These are phyloP conservation scores for Brassica rapa DNA, from an alignment of 345 rosid species.

Conservation along the genomic window DNA sequence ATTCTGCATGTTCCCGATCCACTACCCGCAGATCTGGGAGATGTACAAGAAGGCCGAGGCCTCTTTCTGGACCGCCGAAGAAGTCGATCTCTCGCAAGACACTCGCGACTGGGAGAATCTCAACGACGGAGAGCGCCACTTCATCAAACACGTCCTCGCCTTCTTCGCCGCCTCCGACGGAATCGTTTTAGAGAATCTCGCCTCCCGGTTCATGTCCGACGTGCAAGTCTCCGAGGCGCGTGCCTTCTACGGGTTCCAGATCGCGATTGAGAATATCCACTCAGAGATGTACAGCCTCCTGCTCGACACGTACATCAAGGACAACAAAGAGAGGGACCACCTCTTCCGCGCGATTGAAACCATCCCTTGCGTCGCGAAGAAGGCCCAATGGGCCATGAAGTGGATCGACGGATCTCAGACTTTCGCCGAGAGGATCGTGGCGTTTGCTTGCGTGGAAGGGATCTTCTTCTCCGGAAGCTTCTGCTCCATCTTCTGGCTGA, in stretches of 20 bases:
- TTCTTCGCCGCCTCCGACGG: constrained; percentile 98
- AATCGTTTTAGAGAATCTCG: constrained; percentile 86
- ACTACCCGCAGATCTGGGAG: constrained; percentile 91
- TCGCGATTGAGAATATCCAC: constrained; percentile 92
- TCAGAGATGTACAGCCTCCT: constrained; percentile 97
- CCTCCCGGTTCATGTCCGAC: constrained; percentile 88
- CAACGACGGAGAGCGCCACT: constrained; percentile 72
- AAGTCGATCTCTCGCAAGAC: constrained; percentile 88
- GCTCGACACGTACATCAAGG: constrained; percentile 87
- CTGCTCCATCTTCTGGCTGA: constrained; percentile 89
- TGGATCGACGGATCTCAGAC: constrained; percentile 86
- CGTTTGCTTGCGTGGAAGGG: constrained; percentile 95
- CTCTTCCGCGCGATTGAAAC: constrained; percentile 77
- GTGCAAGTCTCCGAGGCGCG: constrained; percentile 93
- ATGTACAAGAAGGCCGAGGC: constrained; percentile 99
- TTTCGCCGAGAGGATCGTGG: constrained; percentile 76
- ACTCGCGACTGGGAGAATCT: constrained; percentile 78
- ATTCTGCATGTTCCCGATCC: constrained; percentile 95
- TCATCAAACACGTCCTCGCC: constrained; percentile 86
- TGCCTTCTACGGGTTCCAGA: constrained; percentile 96
- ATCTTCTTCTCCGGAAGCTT: constrained; percentile 94
- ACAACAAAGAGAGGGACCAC: constrained; percentile 54
- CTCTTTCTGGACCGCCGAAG: constrained; percentile 98
- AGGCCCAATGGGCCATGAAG: constrained; percentile 72
- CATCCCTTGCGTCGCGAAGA: constrained; percentile 72